A percentile compares a stretch with the other conserved stretches of the same genome.
Conservation (phyloP, 1,284 basidiomycete species). For the Tylopilus orsonianus region DNA sequence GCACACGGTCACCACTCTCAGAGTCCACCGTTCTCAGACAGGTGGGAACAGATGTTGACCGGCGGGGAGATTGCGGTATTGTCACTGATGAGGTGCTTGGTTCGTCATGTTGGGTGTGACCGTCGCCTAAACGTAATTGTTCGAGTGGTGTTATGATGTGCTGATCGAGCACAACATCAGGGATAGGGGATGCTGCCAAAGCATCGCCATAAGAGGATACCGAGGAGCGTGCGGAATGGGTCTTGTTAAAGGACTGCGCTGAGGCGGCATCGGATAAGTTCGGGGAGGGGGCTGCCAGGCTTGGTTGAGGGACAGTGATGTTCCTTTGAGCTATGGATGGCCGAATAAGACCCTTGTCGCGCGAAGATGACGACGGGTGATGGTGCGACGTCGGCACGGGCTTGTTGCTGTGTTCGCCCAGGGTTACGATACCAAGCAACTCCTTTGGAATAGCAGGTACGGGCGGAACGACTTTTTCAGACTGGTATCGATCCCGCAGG, state of each 20-base stretch:
- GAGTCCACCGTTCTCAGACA: constrained; percentile 5
- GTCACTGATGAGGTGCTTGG: background rate
- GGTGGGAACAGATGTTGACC: constrained; percentile 21
- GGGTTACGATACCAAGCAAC: constrained; percentile 13
- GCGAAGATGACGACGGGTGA: constrained; percentile 3
- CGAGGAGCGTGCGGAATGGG: constrained; percentile 53
- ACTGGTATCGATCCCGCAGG: constrained; percentile 55
- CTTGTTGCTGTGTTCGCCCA: constrained; percentile 24
- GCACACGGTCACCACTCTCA: constrained; percentile 5
- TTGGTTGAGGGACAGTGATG: constrained; percentile 33
- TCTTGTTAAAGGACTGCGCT: constrained; percentile 47
- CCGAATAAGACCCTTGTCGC: constrained; percentile 5
- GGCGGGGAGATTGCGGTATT: constrained; percentile 16
- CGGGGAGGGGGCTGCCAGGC: constrained; percentile 52
- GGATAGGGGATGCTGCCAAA: constrained; percentile 39
- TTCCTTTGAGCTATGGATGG: constrained; percentile 16
- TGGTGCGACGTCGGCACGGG: background rate
- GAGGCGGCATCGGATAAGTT: constrained; percentile 57
- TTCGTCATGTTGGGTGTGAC: constrained; percentile 9
- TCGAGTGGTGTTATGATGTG: constrained; percentile 56
- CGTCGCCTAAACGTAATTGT: constrained; percentile 37
- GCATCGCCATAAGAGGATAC: constrained; percentile 53
- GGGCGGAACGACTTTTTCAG: constrained; percentile 46
- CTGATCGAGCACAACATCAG: constrained; percentile 33
- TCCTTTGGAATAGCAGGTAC: constrained; percentile 58